A percentile compares a stretch with the other conserved stretches of the same genome.
Evolutionary conservation across 352 stramenopile genomes (phyloP).

Genomic region (Phytophthora foliorum): DNA sequence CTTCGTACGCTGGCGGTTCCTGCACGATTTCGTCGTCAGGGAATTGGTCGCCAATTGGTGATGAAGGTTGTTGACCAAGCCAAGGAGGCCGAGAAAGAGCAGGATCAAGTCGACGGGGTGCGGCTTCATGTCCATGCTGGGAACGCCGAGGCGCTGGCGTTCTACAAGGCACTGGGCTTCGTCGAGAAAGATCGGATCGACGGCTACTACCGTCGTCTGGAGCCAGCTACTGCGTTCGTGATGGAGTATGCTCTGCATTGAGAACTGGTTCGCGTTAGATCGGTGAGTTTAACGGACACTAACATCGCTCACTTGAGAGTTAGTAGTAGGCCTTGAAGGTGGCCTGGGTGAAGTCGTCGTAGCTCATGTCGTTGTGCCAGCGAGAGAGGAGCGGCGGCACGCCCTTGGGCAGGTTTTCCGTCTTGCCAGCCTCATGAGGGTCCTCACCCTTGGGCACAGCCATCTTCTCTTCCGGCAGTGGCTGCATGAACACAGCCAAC

Average conservation of each 20-base stretch:
- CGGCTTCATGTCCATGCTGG: conserved; percentile 70
- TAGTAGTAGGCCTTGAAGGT: conserved; percentile 94
- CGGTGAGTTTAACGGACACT: conserved; percentile 34
- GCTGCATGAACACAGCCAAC: conserved; percentile 98
- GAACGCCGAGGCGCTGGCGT: conserved; percentile 69
- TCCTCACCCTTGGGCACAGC: conserved; percentile 54
- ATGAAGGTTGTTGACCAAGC: conserved; percentile 47
- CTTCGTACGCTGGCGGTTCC: conserved; percentile 57
- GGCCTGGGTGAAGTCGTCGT: conserved; percentile 93
- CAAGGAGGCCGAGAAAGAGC: conserved; percentile 21
- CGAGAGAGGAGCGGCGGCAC: conserved; percentile 88
- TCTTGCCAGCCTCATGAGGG: conserved; percentile 58
- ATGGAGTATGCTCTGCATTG: conserved; percentile 48
- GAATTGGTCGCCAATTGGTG: conserved; percentile 51
- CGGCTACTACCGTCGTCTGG: conserved; percentile 72
- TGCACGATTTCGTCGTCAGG: conserved; percentile 43
- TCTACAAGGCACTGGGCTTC: conserved; percentile 69
- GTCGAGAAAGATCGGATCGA: conserved; percentile 52
- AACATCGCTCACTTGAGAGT: background rate
- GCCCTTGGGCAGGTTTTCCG: conserved; percentile 79
- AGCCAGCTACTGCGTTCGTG: conserved; percentile 62
- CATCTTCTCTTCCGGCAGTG: conserved; percentile 89
- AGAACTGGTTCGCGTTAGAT: background rate
- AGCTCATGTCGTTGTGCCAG: conserved; percentile 91
- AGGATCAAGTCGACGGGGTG: conserved; percentile 31